Conservation (phyloP, 768 basidiomycete genomes). For the Tricholoma saponaceum region DNA sequence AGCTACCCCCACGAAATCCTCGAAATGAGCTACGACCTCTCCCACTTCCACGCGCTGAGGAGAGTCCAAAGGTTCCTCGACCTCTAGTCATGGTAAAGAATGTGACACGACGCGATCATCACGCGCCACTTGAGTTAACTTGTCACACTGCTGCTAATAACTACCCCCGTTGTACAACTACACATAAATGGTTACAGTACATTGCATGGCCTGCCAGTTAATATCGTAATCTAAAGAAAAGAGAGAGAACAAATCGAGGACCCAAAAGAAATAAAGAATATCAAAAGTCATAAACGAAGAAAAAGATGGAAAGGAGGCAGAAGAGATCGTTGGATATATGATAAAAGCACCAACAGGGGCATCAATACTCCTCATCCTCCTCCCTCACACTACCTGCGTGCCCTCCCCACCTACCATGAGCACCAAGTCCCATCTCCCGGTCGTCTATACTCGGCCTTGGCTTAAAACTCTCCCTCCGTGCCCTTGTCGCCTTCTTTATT, state of each 20-base stretch:
- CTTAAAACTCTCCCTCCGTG: conserved; percentile 75
- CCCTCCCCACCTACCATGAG: conserved; percentile 21
- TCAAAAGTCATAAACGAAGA: background rate
- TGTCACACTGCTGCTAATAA: background rate
- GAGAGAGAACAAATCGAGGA: conserved; percentile 1
- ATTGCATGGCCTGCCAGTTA: background rate
- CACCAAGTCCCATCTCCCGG: conserved; percentile 21
- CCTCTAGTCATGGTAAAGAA: conserved; percentile 43
- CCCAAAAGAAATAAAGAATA: background rate
- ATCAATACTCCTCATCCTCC: conserved; percentile 42
- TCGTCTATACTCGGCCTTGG: conserved; percentile 73
- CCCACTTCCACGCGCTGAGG: conserved; percentile 45
- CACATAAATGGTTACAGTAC: background rate
- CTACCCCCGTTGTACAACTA: no score
- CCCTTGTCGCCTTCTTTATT: conserved; percentile 47
- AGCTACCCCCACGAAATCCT: conserved; percentile 38
- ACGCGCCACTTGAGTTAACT: background rate
- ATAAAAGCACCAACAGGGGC: background rate
- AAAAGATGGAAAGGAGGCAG: background rate
- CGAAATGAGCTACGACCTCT: conserved; percentile 43
- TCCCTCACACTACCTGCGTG: conserved; percentile 40
- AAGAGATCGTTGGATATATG: background rate
- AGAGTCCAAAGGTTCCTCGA: conserved; percentile 52
- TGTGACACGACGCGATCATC: background rate
- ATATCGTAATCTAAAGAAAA: background rate